Conservation (phyloP, 2,329 filamentous ascomycete species). For the Fusarium sp. region DNA sequence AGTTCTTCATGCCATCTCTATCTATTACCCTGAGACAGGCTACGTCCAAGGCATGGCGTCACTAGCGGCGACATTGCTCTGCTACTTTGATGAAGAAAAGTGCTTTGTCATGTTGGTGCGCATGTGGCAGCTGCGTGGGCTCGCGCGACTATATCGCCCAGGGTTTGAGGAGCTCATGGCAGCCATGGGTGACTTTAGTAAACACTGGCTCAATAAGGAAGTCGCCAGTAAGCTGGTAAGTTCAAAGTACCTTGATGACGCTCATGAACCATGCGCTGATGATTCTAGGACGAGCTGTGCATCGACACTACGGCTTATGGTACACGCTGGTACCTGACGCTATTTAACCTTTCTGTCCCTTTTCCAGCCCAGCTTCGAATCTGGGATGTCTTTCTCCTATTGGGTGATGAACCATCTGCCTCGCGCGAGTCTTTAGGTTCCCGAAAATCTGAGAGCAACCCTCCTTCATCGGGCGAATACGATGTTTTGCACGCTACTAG, state of each 20-base stretch:
- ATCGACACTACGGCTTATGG: conserved; percentile 95
- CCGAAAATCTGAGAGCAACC: conserved; percentile 39
- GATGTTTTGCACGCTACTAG: conserved; percentile 92
- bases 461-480: conserved; percentile 66
- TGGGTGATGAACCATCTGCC: conserved; percentile 66
- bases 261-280: conserved; percentile 25
- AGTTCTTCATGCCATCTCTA: conserved; percentile 89
- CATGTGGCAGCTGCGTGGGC: conserved; percentile 89
- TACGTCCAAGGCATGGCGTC: conserved; percentile 99
- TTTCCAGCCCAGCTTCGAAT: conserved; percentile 94
- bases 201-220: conserved; percentile 85
- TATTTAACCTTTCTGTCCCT: conserved; percentile 97
- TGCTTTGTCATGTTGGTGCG: conserved; percentile 98
- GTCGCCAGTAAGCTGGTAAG: conserved; percentile 86
- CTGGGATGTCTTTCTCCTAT: conserved; percentile 97
- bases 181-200: conserved; percentile 87
- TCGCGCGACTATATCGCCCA: conserved; percentile 86
- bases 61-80: conserved; percentile 90
- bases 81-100: conserved; percentile 96
- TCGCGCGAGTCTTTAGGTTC: conserved; percentile 28
- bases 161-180: conserved; percentile 91
- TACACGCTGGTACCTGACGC: conserved; percentile 95
- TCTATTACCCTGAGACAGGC: conserved; percentile 91
- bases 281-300: conserved; percentile 75
- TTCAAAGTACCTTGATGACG: conserved; percentile 36